phyloP scores from a whole-genome alignment of 192 early-diverging fungal species.

The Phycomyces nitens region DNA sequence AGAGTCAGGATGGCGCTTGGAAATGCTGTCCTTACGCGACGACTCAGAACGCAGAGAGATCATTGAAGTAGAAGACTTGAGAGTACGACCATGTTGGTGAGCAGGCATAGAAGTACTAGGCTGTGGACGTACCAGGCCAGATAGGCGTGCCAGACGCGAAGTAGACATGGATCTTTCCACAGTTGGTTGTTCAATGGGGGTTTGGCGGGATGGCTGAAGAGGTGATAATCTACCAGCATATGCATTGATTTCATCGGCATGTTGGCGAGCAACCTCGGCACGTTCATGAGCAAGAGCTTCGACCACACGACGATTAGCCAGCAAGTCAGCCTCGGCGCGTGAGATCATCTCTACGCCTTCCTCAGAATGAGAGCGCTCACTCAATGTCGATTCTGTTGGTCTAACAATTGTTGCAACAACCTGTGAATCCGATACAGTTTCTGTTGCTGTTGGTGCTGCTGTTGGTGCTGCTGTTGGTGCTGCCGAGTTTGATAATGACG shows the following conservation, averaged over 20 bases:
- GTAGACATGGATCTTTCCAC: slow-evolving; percentile 19
- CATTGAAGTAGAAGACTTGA: slow-evolving; percentile 15
- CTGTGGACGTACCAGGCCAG: slow-evolving; percentile 16
- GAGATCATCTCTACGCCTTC: slow-evolving; percentile 19
- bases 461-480: too few relatives aligned
- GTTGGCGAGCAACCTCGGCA: slow-evolving; percentile 2
- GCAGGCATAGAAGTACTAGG: slow-evolving; percentile 28
- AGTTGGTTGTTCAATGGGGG: neutral
- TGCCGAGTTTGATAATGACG: too few relatives aligned
- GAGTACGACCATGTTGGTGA: neutral
- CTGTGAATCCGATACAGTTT: too few relatives aligned
- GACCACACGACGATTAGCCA: slow-evolving; percentile 27
- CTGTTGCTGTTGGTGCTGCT: too few relatives aligned
- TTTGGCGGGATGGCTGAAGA: neutral
- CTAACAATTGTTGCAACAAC: neutral
- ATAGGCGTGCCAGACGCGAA: slow-evolving; percentile 17
- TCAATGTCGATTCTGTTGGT: neutral
- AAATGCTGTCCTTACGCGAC: neutral
- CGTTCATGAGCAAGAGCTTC: slow-evolving; percentile 29
- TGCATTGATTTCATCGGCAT: slow-evolving; percentile 3
- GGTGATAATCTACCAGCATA: neutral
- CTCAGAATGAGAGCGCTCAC: too few relatives aligned
- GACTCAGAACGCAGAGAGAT: slow-evolving; percentile 20
- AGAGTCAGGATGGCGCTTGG: neutral
- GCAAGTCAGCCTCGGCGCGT: slow-evolving; percentile 25